phyloP scores from a whole-genome alignment of 495 filamentous ascomycete genomes.

The Choiromyces venosus region DNA sequence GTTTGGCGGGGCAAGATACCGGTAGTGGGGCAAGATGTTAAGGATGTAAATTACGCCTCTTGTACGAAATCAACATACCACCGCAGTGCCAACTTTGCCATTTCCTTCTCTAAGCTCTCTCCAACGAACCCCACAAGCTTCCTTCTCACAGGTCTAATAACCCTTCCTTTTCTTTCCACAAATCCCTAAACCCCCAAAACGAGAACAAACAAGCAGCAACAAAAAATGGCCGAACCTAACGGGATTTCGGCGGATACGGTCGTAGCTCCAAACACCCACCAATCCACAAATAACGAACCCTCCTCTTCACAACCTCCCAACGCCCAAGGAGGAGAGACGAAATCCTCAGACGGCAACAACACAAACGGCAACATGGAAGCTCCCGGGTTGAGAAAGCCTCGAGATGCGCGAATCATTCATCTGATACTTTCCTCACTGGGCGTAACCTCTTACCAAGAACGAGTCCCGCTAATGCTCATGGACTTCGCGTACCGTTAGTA shows the following conservation, averaged over 20 bases:
- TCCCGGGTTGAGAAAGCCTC: constrained; percentile 66
- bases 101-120: background rate
- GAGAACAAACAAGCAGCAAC: constrained; percentile 3
- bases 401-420: constrained; percentile 86
- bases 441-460: constrained; percentile 84
- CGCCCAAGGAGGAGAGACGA: constrained; percentile 6
- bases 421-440: constrained; percentile 82
- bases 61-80: background rate
- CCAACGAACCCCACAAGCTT: background rate
- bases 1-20: background rate
- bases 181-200: background rate
- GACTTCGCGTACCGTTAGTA: constrained; percentile 86
- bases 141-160: background rate
- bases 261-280: constrained; percentile 14
- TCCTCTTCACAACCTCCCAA: constrained; percentile 21
- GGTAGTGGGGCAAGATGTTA: background rate
- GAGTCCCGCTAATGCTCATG: constrained; percentile 87
- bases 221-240: constrained; percentile 46
- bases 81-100: background rate
- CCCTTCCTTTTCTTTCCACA: too few species aligned
- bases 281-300: constrained; percentile 31
- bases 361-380: constrained; percentile 50
- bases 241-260: constrained; percentile 32
- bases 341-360: constrained; percentile 41
- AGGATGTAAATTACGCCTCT: constrained; percentile 7